A percentile compares a stretch with the other conserved stretches of the same genome.
phyloP scores from a whole-genome alignment of 176 grass and related monocot species.

The Ampelocalamus luodianensis region DNA sequence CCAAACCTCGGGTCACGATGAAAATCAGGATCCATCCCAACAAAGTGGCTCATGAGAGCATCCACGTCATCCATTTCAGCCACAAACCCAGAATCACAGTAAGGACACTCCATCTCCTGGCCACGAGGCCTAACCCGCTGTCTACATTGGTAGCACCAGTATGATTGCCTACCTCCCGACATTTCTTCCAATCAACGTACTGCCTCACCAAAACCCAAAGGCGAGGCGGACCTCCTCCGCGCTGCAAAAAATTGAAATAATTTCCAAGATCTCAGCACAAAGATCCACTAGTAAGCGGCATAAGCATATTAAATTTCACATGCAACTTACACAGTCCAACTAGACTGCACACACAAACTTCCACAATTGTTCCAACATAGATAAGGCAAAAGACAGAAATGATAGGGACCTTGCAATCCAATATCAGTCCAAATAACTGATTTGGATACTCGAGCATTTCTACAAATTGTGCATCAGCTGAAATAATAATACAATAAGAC shows the following conservation, averaged over 20 bases:
- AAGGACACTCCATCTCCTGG: conserved; percentile 71
- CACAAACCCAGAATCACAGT: conserved; percentile 84
- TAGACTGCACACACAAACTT: neutral
- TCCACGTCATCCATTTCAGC: conserved; percentile 67
- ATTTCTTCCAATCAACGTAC: conserved; percentile 40
- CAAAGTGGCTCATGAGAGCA: conserved; percentile 66
- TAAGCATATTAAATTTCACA: conserved; percentile 26
- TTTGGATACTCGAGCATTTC: neutral
- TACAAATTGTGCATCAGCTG: neutral
- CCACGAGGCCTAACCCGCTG: conserved; percentile 67
- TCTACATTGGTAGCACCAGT: conserved; percentile 91
- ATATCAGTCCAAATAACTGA: neutral
- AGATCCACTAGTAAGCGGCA: neutral
- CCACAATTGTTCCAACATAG: neutral
- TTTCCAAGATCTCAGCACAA: neutral
- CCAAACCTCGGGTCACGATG: conserved; percentile 65
- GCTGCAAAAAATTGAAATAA: conserved; percentile 39
- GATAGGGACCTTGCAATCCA: neutral
- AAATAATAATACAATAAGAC: neutral
- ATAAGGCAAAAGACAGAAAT: neutral
- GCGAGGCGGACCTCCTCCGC: neutral
- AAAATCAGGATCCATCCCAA: conserved; percentile 64
- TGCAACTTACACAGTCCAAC: neutral
- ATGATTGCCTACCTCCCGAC: conserved; percentile 58
- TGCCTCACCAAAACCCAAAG: neutral